A percentile compares a stretch with the other conserved stretches of the same genome.
Conservation (phyloP, 1,139 yeast species). For the Kodamaea fungicola region DNA sequence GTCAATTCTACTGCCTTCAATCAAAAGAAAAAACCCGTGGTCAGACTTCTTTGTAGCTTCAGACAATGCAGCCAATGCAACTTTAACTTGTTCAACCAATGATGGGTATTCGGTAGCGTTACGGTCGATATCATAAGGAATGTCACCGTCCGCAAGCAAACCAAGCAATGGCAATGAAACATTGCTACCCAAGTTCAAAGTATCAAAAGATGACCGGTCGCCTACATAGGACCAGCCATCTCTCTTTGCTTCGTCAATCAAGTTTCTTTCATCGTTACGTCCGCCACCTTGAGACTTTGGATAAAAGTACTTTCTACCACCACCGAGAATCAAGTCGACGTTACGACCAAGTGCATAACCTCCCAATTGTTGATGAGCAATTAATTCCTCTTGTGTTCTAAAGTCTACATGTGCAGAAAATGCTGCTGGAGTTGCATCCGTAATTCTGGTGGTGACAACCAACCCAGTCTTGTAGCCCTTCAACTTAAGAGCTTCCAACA, state of each 20-base stretch:
- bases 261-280: conserved; percentile 21
- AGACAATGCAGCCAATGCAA: conserved; percentile 23
- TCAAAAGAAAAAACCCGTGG: conserved; percentile 23
- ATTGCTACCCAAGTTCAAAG: conserved; percentile 18
- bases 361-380: conserved; percentile 28
- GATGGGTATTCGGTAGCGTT: conserved; percentile 20
- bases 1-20: conserved; percentile 27
- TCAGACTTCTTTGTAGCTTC: conserved; percentile 23
- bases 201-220: conserved; percentile 18
- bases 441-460: conserved; percentile 26
- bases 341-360: conserved; percentile 21
- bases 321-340: conserved; percentile 28
- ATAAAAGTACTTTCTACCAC: conserved; percentile 25
- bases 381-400: conserved; percentile 25
- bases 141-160: conserved; percentile 22
- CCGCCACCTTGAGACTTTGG: conserved; percentile 18
- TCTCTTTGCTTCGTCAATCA: conserved; percentile 19
- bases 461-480: conserved; percentile 25
- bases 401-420: conserved; percentile 23
- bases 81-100: conserved; percentile 22
- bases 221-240: conserved; percentile 23
- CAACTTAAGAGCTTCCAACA: conserved; percentile 25
- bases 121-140: conserved; percentile 26
- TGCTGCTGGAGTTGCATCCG: conserved; percentile 26
- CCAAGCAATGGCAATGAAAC: conserved; percentile 25